Percentiles rank a stretch among this genome's conserved stretches.
phyloP scores from a whole-genome alignment of 2,329 filamentous ascomycete genomes.

The Penicillium nordicum region DNA sequence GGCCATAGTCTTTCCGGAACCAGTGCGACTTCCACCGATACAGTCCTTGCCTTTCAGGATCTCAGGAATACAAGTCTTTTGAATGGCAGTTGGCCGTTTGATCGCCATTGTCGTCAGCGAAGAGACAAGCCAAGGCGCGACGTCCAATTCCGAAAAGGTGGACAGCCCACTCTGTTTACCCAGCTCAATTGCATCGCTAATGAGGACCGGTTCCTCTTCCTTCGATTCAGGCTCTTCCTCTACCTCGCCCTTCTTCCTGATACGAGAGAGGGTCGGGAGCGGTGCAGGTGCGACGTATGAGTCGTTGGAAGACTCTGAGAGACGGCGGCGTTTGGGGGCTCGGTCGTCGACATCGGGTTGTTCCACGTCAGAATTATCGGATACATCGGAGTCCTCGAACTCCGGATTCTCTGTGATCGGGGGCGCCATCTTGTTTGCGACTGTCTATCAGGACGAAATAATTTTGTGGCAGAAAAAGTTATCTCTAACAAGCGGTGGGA shows the following conservation, averaged over 20 bases:
- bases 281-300: constrained; percentile 34
- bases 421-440: constrained; percentile 29
- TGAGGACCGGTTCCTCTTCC: constrained; percentile 38
- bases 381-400: constrained; percentile 26
- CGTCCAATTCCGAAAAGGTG: constrained; percentile 68
- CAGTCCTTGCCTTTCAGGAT: constrained; percentile 89
- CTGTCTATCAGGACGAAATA: constrained; percentile 24
- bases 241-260: constrained; percentile 38
- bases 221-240: constrained; percentile 17
- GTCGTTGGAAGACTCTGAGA: constrained; percentile 38
- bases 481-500: constrained; percentile 28
- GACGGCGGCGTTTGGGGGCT: constrained; percentile 39
- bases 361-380: constrained; percentile 19
- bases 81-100: constrained; percentile 83
- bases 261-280: constrained; percentile 40
- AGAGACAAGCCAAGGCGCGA: constrained; percentile 82
- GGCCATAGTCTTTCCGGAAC: constrained; percentile 94
- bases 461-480: constrained; percentile 34
- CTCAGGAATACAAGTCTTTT: constrained; percentile 86
- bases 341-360: constrained; percentile 26
- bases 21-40: constrained; percentile 90
- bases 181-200: constrained; percentile 40
- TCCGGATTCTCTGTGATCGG: constrained; percentile 21
- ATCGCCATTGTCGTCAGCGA: constrained; percentile 78
- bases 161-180: constrained; percentile 45